Evolutionary conservation across 371 early-diverging fungal genomes (phyloP), one percentile per base, ranked within the genome.

Genomic region (Apophysomyces elegans): DNA sequence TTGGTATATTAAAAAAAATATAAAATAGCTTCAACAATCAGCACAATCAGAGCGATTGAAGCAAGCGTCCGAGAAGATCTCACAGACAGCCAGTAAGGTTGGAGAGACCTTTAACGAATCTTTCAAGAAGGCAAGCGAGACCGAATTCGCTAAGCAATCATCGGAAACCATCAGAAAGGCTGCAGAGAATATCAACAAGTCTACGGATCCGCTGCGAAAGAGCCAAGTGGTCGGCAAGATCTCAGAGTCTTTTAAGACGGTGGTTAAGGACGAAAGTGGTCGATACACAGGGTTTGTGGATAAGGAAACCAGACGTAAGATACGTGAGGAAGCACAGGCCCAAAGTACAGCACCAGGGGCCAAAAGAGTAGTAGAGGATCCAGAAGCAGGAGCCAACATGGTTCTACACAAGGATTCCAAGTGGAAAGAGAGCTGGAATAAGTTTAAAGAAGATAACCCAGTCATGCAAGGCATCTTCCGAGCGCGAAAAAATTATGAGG

Each of bases 371-470:
- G 56, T 61, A 43, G 84, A 84, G 59, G 75, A 87, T 62, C 76
- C 83, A 58, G 84, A 86, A n/a, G 98, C 98, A 50, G 96, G 96
- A 61, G 84, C 86, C 36, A 85, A 88, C 43, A 88, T 99, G 65
- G 96, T 96, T 6, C 66, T 96, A 61, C 96, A 96, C 79, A 93
- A 96, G 79, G 92, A 94, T 67, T 90, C 95, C 41, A 89, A 88
- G 64, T 94, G 96, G 95, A 91, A 92, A 71, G 93, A 93, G 77
- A 86, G 91, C 71, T 97, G 98, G 98, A 84, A 83, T 47, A 91
- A 91, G 62, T 96, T 97, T 78, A 94, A 95, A 82, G 95, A 95
- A 57, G 90, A 88, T 61, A 94, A 85, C 81, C 89, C 95, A 38
- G 75, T 99, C 36, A 89, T 93, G 76, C 94, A 93, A 78, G 88